phyloP scores from a whole-genome alignment of 306 rosid species.

The Argentina anserina region DNA sequence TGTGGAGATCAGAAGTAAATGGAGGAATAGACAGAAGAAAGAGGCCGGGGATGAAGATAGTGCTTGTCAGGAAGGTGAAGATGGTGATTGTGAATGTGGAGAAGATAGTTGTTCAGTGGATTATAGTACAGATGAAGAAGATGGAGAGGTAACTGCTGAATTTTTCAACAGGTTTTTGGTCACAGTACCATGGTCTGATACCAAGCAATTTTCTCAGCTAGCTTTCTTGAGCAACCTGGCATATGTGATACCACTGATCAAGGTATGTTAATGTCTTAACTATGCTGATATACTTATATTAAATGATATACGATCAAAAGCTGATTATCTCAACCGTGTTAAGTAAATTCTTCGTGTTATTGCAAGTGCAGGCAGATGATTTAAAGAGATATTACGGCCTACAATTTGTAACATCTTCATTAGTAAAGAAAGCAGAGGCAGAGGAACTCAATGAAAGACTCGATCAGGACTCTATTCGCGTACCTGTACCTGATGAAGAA shows the following conservation, averaged over 20 bases:
- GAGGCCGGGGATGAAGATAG: conserved; percentile 39
- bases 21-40: conserved; percentile 49
- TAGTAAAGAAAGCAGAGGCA: conserved; percentile 63
- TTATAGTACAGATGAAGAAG: conserved; percentile 52
- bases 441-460: conserved; percentile 40
- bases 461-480: conserved; percentile 41
- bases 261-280: conserved; percentile 36
- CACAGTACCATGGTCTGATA: conserved; percentile 65
- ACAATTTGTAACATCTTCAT: conserved; percentile 67
- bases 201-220: conserved; percentile 61
- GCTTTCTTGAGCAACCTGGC: conserved; percentile 89
- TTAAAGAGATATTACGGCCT: conserved; percentile 59
- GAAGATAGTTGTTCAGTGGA: conserved; percentile 51
- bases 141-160: conserved; percentile 32
- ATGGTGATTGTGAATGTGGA: conserved; percentile 46
- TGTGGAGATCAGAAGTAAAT: conserved; percentile 69
- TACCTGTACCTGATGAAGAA: conserved; percentile 35
- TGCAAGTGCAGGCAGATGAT: conserved; percentile 60
- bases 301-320: not conserved
- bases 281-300: not conserved
- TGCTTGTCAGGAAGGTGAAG: conserved; percentile 14
- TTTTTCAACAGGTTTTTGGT: conserved; percentile 55
- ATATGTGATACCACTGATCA: conserved; percentile 66
- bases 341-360: conserved; percentile 12
- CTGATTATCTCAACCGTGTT: not conserved